A percentile compares a stretch with the other conserved stretches of the same genome.
These are phyloP conservation scores for Nicotiana sylvestris DNA, from an alignment of 257 asterid species.

Conservation along the genomic window DNA sequence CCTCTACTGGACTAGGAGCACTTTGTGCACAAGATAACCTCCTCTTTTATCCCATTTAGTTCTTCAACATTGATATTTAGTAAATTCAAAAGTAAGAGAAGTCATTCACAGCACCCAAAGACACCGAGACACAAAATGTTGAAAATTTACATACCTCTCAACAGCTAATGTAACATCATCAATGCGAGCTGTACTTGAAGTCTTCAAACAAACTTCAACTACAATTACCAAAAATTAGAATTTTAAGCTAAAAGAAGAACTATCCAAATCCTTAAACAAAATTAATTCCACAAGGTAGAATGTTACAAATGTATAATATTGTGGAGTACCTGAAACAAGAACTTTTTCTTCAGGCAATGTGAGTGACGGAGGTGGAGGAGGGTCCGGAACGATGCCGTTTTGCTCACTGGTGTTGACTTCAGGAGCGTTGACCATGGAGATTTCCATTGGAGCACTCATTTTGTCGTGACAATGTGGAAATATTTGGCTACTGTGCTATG, in stretches of 20 bases:
- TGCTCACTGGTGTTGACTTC: conserved; percentile 35
- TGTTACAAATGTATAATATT: not conserved
- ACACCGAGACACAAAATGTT: not conserved
- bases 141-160: conserved; percentile 49
- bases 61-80: not conserved
- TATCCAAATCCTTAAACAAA: conserved; percentile 8
- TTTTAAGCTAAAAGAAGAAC: conserved; percentile 11
- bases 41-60: not conserved
- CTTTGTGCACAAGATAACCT: not conserved
- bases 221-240: conserved; percentile 20
- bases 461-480: conserved; percentile 24
- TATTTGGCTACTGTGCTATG: conserved; percentile 2
- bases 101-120: no score
- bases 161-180: conserved; percentile 68
- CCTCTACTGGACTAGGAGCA: not conserved
- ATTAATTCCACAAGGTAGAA: not conserved
- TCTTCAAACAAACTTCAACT: conserved; percentile 89
- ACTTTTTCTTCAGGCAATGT: conserved; percentile 44
- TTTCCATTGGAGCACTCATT: conserved; percentile 87
- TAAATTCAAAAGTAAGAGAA: not conserved
- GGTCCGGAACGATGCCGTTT: conserved; percentile 39
- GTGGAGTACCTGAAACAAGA: conserved; percentile 61
- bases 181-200: conserved; percentile 63
- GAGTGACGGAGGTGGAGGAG: conserved; percentile 31
- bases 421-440: conserved; percentile 38